Evolutionary conservation across 75 land plant genomes (phyloP), one percentile per base, ranked within the genome.

Genomic region (Picea sitchensis): DNA sequence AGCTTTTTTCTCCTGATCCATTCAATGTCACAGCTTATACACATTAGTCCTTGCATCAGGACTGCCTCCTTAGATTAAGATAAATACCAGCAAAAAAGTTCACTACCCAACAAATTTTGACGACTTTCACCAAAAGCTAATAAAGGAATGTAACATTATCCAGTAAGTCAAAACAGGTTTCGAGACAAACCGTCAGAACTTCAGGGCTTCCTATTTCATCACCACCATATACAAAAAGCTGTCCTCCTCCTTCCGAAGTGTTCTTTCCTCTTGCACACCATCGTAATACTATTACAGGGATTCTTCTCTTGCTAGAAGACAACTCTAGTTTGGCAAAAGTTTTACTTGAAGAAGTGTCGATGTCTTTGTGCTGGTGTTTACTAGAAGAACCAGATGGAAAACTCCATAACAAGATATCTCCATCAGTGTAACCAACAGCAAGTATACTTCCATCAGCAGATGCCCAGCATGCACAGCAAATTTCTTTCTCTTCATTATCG

Each of bases 201-300:
- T 96, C 98, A 64, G 96, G 89, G 58, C 87, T 77, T 84, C 91
- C 96, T 62, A 94, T 79, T 68, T 90, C 97, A 79, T 89, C 88
- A 67, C 97, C 99, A 76, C 99, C 99, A 88, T 91, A 96, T 20
- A 94, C 81, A 85, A 88, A 88, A 61, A 96, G 91, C 58, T 83
- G 83, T 2, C 99, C 91, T 41, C 99, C 91, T 41, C 85, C 41
- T 78, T 82, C 85, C 68, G 79, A 81, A 65, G 76, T 79, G 17
- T 80, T 71, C 81, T 78, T 85, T 62, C 71, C 84, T 73, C 76
- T 83, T 30, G 79, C 26, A 79, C 81, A 89, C 97, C 97, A 95
- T 31, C 82, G 86, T 78, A 97, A 82, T 17, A 90, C 84, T 81
- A 95, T 91, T 30, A 97, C 92, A 67, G 99, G 99, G 73, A 94